Percentiles rank a stretch among this genome's conserved stretches.
phyloP scores from a whole-genome alignment of 2,329 filamentous ascomycete species.

The Neoarthrinium moseri region DNA sequence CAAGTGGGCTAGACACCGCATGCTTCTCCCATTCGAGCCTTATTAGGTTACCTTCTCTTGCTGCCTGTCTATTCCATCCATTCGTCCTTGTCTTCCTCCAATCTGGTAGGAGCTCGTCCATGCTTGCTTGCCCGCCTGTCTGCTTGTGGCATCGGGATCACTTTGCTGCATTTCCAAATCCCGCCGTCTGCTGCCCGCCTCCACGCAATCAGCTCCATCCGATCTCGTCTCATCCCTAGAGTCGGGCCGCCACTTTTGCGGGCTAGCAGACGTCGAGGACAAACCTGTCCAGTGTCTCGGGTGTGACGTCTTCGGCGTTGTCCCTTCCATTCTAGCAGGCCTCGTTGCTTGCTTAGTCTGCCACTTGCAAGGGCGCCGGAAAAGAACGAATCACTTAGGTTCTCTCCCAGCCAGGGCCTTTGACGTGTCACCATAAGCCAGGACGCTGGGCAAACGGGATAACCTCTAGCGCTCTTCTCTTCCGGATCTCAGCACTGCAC shows the following conservation, averaged over 20 bases:
- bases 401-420: slow-evolving; percentile 16
- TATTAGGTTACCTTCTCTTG: too few species aligned
- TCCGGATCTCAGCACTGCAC: slow-evolving; percentile 13
- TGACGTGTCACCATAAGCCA: slow-evolving; percentile 21
- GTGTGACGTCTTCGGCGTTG: slow-evolving; percentile 5
- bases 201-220: too few species aligned
- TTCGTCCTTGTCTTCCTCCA: too few species aligned
- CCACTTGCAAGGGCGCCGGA: slow-evolving; percentile 7
- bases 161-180: too few species aligned
- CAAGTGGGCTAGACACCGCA: too few species aligned
- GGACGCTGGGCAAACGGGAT: slow-evolving; percentile 19
- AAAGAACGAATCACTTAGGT: slow-evolving; percentile 13
- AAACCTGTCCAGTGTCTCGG: slow-evolving; percentile 4
- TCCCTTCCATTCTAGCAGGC: slow-evolving; percentile 2
- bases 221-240: not conserved
- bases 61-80: too few species aligned
- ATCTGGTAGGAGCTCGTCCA: too few species aligned
- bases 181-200: too few species aligned
- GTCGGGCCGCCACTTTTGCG: not conserved
- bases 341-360: slow-evolving; percentile 8
- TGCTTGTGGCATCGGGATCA: too few species aligned
- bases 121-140: too few species aligned
- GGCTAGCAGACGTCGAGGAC: not conserved
- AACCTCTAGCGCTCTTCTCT: slow-evolving; percentile 16
- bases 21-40: too few species aligned